A percentile compares a stretch with the other conserved stretches of the same genome.
These are phyloP conservation scores for Hyphopichia khmerensis DNA, from an alignment of 1,139 yeast genomes.

Conservation along the genomic window DNA sequence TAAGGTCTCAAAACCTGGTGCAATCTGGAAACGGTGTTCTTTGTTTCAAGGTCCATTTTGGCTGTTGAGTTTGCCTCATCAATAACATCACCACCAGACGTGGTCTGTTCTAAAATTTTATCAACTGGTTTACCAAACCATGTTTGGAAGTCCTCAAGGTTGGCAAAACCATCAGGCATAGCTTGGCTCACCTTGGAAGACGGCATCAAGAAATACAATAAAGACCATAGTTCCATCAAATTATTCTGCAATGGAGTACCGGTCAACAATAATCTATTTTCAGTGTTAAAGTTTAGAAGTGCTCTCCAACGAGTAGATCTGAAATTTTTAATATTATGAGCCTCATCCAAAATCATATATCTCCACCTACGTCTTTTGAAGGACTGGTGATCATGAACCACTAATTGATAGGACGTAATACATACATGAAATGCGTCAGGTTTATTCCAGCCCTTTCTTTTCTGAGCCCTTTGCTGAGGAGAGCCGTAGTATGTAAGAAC, in stretches of 20 bases:
- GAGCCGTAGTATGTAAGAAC: slow-evolving; percentile 95
- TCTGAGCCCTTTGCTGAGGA: slow-evolving; percentile 96
- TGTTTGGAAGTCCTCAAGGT: slow-evolving; percentile 90
- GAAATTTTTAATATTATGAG: slow-evolving; percentile 95
- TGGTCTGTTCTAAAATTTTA: slow-evolving; percentile 70
- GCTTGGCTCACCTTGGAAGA: slow-evolving; percentile 66
- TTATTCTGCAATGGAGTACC: slow-evolving; percentile 97
- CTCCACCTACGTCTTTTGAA: slow-evolving; percentile 93
- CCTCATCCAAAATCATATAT: slow-evolving; percentile 96
- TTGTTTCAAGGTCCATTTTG: slow-evolving; percentile 64
- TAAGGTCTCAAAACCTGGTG: slow-evolving; percentile 96
- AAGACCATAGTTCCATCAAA: slow-evolving; percentile 90
- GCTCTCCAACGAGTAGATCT: slow-evolving; percentile 98
- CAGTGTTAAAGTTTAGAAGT: slow-evolving; percentile 86
- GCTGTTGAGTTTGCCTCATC: slow-evolving; percentile 40
- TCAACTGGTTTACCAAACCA: slow-evolving; percentile 99
- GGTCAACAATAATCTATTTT: slow-evolving; percentile 79
- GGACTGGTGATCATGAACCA: slow-evolving; percentile 93
- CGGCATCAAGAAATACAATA: slow-evolving; percentile 94
- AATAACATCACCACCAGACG: slow-evolving; percentile 49
- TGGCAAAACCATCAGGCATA: slow-evolving; percentile 97
- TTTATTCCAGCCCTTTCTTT: slow-evolving; percentile 96
- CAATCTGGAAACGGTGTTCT: slow-evolving; percentile 78
- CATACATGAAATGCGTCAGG: slow-evolving; percentile 96
- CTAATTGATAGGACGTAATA: slow-evolving; percentile 93